Conservation (phyloP, 805 yeast genomes). For the Peterozyma toletana region DNA sequence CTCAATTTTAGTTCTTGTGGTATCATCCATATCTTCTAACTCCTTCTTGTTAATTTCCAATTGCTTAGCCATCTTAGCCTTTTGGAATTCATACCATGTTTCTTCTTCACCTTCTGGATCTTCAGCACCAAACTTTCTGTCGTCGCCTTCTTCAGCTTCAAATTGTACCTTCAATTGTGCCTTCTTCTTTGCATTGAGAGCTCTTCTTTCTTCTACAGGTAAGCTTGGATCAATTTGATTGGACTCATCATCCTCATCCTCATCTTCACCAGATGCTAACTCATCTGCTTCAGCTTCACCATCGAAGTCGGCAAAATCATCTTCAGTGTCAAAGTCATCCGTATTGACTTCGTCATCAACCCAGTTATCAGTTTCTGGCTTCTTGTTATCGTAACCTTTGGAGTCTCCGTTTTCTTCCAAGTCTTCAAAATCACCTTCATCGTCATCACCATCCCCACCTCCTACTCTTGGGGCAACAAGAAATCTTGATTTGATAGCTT, state of each 20-base stretch:
- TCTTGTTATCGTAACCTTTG: no score
- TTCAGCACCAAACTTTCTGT: slow-evolving; percentile 62
- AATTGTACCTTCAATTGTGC: slow-evolving; percentile 84
- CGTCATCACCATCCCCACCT: slow-evolving; percentile 20
- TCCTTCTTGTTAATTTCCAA: slow-evolving; percentile 86
- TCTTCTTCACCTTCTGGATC: slow-evolving; percentile 86
- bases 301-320: slow-evolving; percentile 50
- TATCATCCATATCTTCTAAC: slow-evolving; percentile 63
- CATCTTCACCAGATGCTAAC: slow-evolving; percentile 22
- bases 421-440: slow-evolving; percentile 32
- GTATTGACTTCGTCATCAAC: slow-evolving; percentile 24
- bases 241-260: slow-evolving; percentile 34
- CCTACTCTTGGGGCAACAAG: slow-evolving; percentile 44
- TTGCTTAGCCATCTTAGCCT: slow-evolving; percentile 95
- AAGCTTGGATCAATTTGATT: slow-evolving; percentile 32
- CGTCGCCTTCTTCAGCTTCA: slow-evolving; percentile 59
- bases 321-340: slow-evolving; percentile 26
- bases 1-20: slow-evolving; percentile 75
- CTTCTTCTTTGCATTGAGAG: slow-evolving; percentile 79
- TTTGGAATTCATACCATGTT: slow-evolving; percentile 96
- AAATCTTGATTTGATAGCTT: slow-evolving; percentile 37
- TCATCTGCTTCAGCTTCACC: slow-evolving; percentile 40
- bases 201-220: slow-evolving; percentile 70
- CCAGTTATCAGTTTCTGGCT: slow-evolving; percentile 18
- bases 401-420: slow-evolving; percentile 27